phyloP scores from a whole-genome alignment of 2,329 filamentous ascomycete genomes.

The Arthroderma sp. region DNA sequence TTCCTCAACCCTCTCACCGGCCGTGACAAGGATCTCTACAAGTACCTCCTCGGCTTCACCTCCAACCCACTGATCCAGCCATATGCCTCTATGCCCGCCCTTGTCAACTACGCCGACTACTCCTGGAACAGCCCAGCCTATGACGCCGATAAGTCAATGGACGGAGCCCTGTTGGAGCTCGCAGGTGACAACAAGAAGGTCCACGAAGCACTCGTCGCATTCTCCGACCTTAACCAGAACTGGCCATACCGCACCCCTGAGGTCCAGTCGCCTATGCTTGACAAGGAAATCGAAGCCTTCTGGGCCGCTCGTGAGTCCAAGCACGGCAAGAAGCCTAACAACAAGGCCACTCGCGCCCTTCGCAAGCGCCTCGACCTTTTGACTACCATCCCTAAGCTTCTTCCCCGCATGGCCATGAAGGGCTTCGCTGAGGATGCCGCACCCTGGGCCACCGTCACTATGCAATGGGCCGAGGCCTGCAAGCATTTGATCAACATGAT shows the following conservation, averaged over 20 bases:
- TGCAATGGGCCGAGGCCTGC: conserved; percentile 12
- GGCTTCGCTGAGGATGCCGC: conserved; percentile 7
- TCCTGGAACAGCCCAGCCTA: conserved; percentile 13
- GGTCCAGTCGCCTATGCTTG: conserved; percentile 10
- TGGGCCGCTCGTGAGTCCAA: conserved; percentile 6
- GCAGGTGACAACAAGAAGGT: conserved; percentile 6
- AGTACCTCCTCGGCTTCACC: conserved; percentile 14
- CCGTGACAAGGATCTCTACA: conserved; percentile 11
- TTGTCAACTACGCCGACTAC: conserved; percentile 13
- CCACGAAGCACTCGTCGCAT: conserved; percentile 11
- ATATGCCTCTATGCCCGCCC: conserved; percentile 12
- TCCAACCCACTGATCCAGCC: conserved; percentile 14
- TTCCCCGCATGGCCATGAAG: conserved; percentile 10
- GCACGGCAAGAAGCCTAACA: conserved; percentile 1
- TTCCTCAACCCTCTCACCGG: conserved; percentile 16
- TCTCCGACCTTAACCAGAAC: conserved; percentile 13
- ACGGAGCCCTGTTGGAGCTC: conserved; percentile 7
- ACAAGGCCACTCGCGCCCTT: background rate
- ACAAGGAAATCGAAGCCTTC: conserved; percentile 11
- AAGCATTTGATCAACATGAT: conserved; percentile 13
- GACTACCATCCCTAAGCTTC: conserved; percentile 5
- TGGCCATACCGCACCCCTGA: conserved; percentile 13
- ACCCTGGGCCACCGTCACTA: conserved; percentile 12
- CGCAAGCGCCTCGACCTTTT: conserved; percentile 6
- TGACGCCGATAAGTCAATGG: conserved; percentile 10